A percentile compares a stretch with the other conserved stretches of the same genome.
phyloP scores from a whole-genome alignment of 495 filamentous ascomycete genomes.

The Venustampulla echinocandica region DNA sequence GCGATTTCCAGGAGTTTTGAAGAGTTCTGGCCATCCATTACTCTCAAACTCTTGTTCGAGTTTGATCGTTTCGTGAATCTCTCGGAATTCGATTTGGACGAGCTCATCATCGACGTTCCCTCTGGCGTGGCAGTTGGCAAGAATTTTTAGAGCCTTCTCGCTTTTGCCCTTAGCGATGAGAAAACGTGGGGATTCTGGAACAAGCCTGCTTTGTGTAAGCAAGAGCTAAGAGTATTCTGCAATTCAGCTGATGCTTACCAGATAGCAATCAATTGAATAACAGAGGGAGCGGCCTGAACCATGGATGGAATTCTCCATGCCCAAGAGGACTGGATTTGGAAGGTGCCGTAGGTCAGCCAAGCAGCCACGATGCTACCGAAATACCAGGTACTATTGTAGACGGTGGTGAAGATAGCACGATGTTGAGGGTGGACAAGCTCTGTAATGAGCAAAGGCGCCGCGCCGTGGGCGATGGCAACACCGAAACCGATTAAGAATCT shows the following conservation, averaged over 20 bases:
- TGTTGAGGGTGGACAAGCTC: constrained; percentile 48
- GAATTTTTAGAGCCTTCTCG: constrained; percentile 51
- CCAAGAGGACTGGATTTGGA: constrained; percentile 37
- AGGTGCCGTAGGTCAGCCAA: constrained; percentile 33
- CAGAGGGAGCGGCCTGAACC: constrained; percentile 40
- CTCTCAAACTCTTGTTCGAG: constrained; percentile 46
- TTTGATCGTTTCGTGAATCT: constrained; percentile 49
- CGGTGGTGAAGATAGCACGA: constrained; percentile 42
- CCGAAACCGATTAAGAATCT: constrained; percentile 41
- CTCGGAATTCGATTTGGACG: constrained; percentile 49
- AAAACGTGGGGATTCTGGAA: constrained; percentile 53
- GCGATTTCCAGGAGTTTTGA: constrained; percentile 40
- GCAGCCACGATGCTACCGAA: constrained; percentile 38
- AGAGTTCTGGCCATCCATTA: constrained; percentile 16
- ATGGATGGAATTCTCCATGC: constrained; percentile 46
- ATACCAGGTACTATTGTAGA: constrained; percentile 48
- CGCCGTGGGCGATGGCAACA: constrained; percentile 37
- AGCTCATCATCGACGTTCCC: constrained; percentile 46
- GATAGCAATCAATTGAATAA: constrained; percentile 42
- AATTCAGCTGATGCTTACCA: constrained; percentile 35
- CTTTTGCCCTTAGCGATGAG: constrained; percentile 56
- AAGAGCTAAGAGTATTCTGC: neutral
- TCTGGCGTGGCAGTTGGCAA: constrained; percentile 50
- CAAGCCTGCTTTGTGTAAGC: constrained; percentile 9
- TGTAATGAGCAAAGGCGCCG: constrained; percentile 41